Conservation (phyloP, 169 alveolate species). For the Eimeria maxima region DNA sequence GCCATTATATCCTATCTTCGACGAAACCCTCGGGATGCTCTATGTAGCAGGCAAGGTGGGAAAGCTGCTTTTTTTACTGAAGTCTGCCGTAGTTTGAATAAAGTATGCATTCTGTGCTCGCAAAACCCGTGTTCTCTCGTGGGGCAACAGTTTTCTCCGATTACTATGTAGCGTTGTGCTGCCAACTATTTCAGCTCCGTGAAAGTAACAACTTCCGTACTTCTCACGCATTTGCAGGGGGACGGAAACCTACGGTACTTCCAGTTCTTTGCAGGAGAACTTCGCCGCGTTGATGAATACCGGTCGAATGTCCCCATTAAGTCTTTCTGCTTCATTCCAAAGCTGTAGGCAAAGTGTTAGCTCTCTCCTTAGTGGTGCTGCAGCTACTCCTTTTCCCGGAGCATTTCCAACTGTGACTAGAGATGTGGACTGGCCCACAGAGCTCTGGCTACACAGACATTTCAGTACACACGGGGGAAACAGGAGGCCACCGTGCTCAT, state of each 20-base stretch:
- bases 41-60: conserved; percentile 84
- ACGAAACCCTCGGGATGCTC: conserved; percentile 82
- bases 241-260: conserved; percentile 77
- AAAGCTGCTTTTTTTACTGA: neutral
- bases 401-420: neutral
- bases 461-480: neutral
- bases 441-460: neutral
- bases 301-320: conserved; percentile 82
- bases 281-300: conserved; percentile 77
- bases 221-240: conserved; percentile 68
- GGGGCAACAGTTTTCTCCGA: neutral
- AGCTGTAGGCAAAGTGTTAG: conserved; percentile 68
- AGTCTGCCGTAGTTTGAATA: neutral
- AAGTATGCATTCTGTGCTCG: neutral
- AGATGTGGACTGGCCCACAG: neutral
- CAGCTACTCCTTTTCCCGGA: neutral
- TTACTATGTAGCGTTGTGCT: neutral
- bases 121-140: too few species aligned
- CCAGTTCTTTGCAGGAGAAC: conserved; percentile 74
- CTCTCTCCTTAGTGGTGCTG: neutral
- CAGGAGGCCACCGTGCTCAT: neutral
- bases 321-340: conserved; percentile 81
- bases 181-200: neutral
- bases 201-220: neutral
- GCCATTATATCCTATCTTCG: conserved; percentile 83